Percentiles rank a stretch among this genome's conserved stretches.
Conservation (phyloP, 495 filamentous ascomycete species). For the Halenospora varia region DNA sequence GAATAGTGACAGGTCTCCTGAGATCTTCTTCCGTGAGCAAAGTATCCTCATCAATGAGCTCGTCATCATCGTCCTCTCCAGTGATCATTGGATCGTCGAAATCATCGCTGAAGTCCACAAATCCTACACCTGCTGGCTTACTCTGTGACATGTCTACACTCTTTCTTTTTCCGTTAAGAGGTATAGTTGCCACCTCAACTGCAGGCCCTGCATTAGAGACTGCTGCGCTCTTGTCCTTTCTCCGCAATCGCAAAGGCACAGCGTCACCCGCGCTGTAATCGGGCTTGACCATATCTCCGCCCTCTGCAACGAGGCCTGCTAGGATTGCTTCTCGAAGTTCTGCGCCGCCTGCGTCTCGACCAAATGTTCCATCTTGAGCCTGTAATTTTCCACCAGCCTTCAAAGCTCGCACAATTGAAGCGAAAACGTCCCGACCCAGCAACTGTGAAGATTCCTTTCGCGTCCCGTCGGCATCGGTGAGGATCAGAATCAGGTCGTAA, state of each 20-base stretch:
- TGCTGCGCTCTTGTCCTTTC: conserved; percentile 52
- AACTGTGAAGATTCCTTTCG: conserved; percentile 55
- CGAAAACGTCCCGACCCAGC: conserved; percentile 63
- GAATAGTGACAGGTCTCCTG: conserved; percentile 64
- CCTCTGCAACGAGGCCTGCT: conserved; percentile 67
- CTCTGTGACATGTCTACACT: conserved; percentile 33
- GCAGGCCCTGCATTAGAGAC: conserved; percentile 20
- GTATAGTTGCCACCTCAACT: conserved; percentile 16
- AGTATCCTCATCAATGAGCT: conserved; percentile 85
- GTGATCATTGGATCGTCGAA: conserved; percentile 46
- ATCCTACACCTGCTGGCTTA: conserved; percentile 60
- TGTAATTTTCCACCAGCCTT: conserved; percentile 66
- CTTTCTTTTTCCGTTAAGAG: conserved; percentile 36
- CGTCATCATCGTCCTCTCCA: conserved; percentile 64
- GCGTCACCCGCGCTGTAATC: conserved; percentile 58
- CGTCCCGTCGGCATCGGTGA: conserved; percentile 67
- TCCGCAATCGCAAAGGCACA: conserved; percentile 66
- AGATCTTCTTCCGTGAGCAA: conserved; percentile 81
- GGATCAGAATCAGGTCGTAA: conserved; percentile 83
- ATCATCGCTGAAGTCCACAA: conserved; percentile 67
- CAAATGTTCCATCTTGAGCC: conserved; percentile 63
- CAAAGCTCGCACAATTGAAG: conserved; percentile 60
- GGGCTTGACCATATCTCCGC: conserved; percentile 67
- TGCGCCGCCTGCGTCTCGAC: conserved; percentile 33
- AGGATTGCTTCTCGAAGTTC: conserved; percentile 68